These are phyloP conservation scores for Helotiales sp. DNA, from an alignment of 2,329 filamentous ascomycete genomes.

Conservation along the genomic window DNA sequence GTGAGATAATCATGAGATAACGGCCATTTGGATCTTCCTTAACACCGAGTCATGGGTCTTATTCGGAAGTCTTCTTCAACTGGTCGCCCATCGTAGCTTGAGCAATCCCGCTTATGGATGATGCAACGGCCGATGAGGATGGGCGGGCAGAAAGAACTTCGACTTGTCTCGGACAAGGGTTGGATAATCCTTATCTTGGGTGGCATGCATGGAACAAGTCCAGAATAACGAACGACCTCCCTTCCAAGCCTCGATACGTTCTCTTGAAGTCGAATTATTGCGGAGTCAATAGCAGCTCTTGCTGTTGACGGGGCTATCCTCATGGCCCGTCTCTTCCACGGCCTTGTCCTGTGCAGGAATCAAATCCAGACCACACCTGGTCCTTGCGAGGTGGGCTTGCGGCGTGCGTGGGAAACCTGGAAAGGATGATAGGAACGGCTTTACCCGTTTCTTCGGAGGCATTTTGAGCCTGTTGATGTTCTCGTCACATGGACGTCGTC, in stretches of 20 bases:
- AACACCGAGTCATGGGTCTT: background rate
- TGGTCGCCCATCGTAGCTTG: background rate
- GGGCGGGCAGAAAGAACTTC: slow-evolving; percentile 9
- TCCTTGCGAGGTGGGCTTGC: slow-evolving; percentile 16
- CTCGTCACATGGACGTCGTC: slow-evolving; percentile 37
- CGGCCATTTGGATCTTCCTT: slow-evolving; percentile 7
- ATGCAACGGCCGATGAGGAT: slow-evolving; percentile 1
- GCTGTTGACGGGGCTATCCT: slow-evolving; percentile 25
- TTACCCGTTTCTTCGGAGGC: slow-evolving; percentile 35
- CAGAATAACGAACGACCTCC: background rate
- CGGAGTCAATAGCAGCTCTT: background rate
- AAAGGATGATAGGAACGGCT: slow-evolving; percentile 28
- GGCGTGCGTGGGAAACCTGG: slow-evolving; percentile 12
- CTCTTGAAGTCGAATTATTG: background rate
- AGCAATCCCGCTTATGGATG: background rate
- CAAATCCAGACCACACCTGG: slow-evolving; percentile 21
- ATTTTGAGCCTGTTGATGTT: slow-evolving; percentile 26
- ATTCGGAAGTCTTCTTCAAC: background rate
- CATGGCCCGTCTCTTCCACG: slow-evolving; percentile 29
- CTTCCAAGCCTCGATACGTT: background rate
- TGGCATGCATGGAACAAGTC: background rate
- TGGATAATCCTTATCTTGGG: background rate
- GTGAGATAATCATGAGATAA: background rate
- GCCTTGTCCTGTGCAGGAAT: slow-evolving; percentile 6
- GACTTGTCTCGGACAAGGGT: slow-evolving; percentile 10